A percentile compares a stretch with the other conserved stretches of the same genome.
Conservation (phyloP, 2,329 filamentous ascomycete genomes). For the Aspergillus pseudotamarii region DNA sequence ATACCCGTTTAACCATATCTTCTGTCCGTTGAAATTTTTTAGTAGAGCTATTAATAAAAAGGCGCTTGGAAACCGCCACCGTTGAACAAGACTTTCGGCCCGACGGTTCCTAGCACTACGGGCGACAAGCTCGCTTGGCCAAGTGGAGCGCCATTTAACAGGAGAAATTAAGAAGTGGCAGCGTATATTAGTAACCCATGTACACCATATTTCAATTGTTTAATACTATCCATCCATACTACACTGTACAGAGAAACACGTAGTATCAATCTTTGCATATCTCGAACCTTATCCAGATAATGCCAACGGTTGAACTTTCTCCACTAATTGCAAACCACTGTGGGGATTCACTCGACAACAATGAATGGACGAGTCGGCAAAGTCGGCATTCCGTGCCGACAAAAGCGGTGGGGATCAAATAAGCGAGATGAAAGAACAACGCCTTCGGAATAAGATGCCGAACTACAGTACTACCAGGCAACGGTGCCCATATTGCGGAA, state of each 20-base stretch:
- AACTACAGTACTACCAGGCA: not conserved
- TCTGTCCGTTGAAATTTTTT: not conserved
- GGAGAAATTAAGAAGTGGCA: not conserved
- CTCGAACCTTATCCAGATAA: not conserved
- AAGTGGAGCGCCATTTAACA: not conserved
- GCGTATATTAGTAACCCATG: too few species aligned
- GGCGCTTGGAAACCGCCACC: not conserved
- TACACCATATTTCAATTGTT: not conserved
- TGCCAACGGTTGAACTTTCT: not conserved
- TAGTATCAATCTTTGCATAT: not conserved
- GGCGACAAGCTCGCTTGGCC: constrained; percentile 9
- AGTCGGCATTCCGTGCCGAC: constrained; percentile 1
- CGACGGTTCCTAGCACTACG: not conserved
- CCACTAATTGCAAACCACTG: not conserved
- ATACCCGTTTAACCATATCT: not conserved
- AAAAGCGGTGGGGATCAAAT: not conserved
- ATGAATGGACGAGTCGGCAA: not conserved
- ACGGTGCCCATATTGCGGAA: not conserved
- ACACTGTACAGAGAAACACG: not conserved
- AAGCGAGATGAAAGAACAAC: not conserved
- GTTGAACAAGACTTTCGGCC: not conserved
- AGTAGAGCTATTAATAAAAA: not conserved
- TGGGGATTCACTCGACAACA: not conserved
- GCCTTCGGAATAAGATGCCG: not conserved
- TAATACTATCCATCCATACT: not conserved